Percentiles rank a stretch among this genome's conserved stretches.
phyloP scores from a whole-genome alignment of 192 early-diverging fungal species.

The Linnemannia exigua region DNA sequence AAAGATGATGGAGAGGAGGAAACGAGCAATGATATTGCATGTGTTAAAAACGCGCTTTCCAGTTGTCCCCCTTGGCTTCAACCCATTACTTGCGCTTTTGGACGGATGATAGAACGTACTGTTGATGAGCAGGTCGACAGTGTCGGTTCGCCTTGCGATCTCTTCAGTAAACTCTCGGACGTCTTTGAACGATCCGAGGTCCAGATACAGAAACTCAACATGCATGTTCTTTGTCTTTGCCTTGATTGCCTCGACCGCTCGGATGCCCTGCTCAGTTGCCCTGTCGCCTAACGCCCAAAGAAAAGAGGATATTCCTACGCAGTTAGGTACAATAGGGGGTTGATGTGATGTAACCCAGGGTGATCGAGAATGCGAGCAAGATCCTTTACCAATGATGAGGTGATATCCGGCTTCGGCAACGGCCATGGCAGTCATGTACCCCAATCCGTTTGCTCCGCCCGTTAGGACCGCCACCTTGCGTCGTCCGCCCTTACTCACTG shows the following conservation, averaged over 20 bases:
- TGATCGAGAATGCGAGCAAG: background rate
- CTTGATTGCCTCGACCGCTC: conserved; percentile 48
- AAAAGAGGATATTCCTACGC: background rate
- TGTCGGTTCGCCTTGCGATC: conserved; percentile 1
- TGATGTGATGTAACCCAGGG: too few species aligned
- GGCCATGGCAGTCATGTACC: conserved; percentile 37
- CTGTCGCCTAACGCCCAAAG: conserved; percentile 29
- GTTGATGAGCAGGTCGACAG: conserved; percentile 43
- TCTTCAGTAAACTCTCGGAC: conserved; percentile 26
- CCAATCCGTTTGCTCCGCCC: conserved; percentile 49
- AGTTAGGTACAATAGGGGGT: background rate
- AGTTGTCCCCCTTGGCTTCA: too few species aligned
- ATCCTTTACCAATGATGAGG: conserved; percentile 39
- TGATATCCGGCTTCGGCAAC: conserved; percentile 50
- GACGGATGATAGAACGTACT: conserved; percentile 21
- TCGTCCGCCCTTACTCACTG: conserved; percentile 29
- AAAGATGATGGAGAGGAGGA: background rate
- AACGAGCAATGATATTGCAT: background rate
- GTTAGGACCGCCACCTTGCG: conserved; percentile 43
- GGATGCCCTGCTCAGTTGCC: conserved; percentile 42
- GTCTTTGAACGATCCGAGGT: conserved; percentile 43
- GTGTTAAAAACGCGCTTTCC: background rate
- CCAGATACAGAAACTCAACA: conserved; percentile 49
- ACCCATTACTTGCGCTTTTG: background rate
- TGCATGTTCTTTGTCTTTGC: conserved; percentile 40